Evolutionary conservation across 495 filamentous ascomycete genomes (phyloP).

Genomic region (Tetracladium setigerum): DNA sequence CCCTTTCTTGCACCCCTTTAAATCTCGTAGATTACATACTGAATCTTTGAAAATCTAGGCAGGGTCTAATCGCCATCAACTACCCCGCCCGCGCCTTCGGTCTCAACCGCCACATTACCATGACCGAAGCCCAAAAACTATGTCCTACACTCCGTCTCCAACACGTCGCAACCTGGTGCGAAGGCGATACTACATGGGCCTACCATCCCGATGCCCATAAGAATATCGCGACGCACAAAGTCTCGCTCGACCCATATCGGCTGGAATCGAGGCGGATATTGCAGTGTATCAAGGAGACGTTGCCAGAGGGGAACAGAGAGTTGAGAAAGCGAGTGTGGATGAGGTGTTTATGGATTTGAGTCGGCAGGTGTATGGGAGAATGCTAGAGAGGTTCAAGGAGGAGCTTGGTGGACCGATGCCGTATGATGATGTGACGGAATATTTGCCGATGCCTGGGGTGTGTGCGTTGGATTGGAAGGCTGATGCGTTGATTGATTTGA

Average conservation of each 20-base stretch:
- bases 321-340: conserved; percentile 87
- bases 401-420: conserved; percentile 57
- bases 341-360: conserved; percentile 93
- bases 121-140: conserved; percentile 76
- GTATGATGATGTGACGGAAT: conserved; percentile 63
- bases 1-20: background rate
- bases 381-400: conserved; percentile 66
- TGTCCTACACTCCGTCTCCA: conserved; percentile 81
- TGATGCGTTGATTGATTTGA: conserved; percentile 71
- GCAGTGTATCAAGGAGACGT: conserved; percentile 65
- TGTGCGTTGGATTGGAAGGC: conserved; percentile 74
- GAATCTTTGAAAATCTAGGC: conserved; percentile 28
- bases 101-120: conserved; percentile 65
- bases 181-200: conserved; percentile 84
- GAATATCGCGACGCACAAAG: conserved; percentile 82
- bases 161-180: conserved; percentile 92
- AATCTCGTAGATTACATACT: conserved; percentile 21
- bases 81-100: conserved; percentile 81
- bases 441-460: conserved; percentile 64
- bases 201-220: conserved; percentile 73
- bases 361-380: conserved; percentile 64
- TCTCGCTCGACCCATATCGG: conserved; percentile 88
- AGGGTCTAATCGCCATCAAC: conserved; percentile 89
- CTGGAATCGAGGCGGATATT: conserved; percentile 79
- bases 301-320: conserved; percentile 53